phyloP scores from a whole-genome alignment of 2,329 filamentous ascomycete genomes.

The Botryosphaeria agaves region DNA sequence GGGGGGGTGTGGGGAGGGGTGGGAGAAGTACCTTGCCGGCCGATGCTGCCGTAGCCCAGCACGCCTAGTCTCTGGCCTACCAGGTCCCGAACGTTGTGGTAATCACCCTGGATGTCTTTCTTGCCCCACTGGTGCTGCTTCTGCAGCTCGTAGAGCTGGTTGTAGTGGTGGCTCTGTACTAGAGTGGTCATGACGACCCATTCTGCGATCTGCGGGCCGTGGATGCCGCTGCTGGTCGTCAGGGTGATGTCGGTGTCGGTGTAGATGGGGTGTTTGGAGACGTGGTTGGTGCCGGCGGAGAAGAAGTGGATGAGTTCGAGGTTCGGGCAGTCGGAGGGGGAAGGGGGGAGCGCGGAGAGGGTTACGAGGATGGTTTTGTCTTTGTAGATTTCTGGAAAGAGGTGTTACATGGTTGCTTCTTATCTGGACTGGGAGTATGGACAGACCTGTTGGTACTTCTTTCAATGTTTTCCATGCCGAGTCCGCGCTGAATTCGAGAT shows the following conservation, averaged over 20 bases:
- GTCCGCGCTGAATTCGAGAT: conserved; percentile 11
- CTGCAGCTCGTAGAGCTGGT: conserved; percentile 17
- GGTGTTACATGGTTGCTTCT: conserved; percentile 2
- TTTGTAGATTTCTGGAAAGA: conserved; percentile 19
- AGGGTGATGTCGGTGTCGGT: conserved; percentile 34
- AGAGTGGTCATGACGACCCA: conserved; percentile 2
- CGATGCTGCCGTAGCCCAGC: conserved; percentile 44
- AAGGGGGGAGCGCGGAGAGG: conserved; percentile 25
- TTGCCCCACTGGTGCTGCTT: conserved; percentile 24
- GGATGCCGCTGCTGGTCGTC: conserved; percentile 2
- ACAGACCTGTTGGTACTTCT: conserved; percentile 2
- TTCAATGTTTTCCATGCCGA: conserved; percentile 3
- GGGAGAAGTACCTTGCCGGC: conserved; percentile 39
- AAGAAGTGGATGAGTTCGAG: conserved; percentile 37
- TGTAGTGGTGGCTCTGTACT: conserved; percentile 37
- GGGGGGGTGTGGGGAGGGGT: too few relatives aligned
- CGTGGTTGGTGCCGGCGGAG: conserved; percentile 39
- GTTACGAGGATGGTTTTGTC: conserved; percentile 31
- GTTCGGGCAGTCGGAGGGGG: conserved; percentile 17
- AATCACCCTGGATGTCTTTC: conserved; percentile 6
- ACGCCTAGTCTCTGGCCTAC: conserved; percentile 42
- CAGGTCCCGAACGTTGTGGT: conserved; percentile 28
- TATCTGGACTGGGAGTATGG: conserved; percentile 2
- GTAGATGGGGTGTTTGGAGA: conserved; percentile 34
- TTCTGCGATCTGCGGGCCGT: conserved; percentile 2